A percentile compares a stretch with the other conserved stretches of the same genome.
Evolutionary conservation across 768 basidiomycete species (phyloP).

Genomic region (Naematelia aurantialba): DNA sequence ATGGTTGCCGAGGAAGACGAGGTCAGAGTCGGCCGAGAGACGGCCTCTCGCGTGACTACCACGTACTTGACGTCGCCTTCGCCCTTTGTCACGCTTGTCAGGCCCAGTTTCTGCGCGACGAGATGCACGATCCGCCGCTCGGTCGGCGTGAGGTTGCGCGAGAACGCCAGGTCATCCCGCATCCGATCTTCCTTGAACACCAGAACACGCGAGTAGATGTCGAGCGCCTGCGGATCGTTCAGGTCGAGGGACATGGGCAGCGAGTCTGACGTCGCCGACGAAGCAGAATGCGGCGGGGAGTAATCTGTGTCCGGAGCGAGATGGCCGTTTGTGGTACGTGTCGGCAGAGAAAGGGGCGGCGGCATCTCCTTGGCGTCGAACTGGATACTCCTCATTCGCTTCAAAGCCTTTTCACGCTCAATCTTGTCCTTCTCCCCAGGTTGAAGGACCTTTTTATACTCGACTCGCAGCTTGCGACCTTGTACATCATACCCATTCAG

Average conservation of each 20-base stretch:
- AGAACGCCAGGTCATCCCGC: slow-evolving; percentile 96
- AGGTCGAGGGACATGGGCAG: slow-evolving; percentile 66
- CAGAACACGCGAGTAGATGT: slow-evolving; percentile 93
- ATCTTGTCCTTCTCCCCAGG: slow-evolving; percentile 98
- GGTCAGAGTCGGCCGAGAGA: slow-evolving; percentile 52
- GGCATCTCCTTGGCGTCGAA: slow-evolving; percentile 53
- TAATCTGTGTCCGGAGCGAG: slow-evolving; percentile 5
- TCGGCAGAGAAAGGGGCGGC: slow-evolving; percentile 15
- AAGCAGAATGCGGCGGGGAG: slow-evolving; percentile 38
- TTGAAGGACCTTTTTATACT: slow-evolving; percentile 99
- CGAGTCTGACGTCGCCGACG: slow-evolving; percentile 47
- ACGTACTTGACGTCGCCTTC: slow-evolving; percentile 90
- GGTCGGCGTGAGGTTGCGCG: slow-evolving; percentile 74
- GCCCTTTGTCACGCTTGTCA: slow-evolving; percentile 79
- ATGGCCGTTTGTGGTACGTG: slow-evolving; percentile 10
- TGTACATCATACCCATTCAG: slow-evolving; percentile 67
- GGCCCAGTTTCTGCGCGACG: slow-evolving; percentile 91
- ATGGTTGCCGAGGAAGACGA: slow-evolving; percentile 27
- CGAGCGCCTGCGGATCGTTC: slow-evolving; percentile 90
- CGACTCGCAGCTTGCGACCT: slow-evolving; percentile 93
- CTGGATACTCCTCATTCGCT: slow-evolving; percentile 96
- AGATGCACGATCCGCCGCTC: slow-evolving; percentile 91
- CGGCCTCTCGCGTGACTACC: slow-evolving; percentile 78
- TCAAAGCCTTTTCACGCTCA: slow-evolving; percentile 95
- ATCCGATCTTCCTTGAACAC: slow-evolving; percentile 97